phyloP scores from a whole-genome alignment of 2,329 filamentous ascomycete genomes.

The Paraphaeosphaeria minitans region DNA sequence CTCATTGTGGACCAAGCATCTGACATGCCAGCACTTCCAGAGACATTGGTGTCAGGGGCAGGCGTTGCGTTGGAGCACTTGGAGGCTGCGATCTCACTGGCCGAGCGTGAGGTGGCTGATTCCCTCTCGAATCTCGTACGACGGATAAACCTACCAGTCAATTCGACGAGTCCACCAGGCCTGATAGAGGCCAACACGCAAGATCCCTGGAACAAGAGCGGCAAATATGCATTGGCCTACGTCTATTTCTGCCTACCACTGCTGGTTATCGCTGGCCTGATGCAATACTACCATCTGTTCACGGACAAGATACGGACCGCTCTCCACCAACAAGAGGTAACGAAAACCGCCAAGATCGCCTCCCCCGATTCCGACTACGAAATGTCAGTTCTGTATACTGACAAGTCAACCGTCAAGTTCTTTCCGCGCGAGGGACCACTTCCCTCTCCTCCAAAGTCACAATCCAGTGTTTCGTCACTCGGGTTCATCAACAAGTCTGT shows the following conservation, averaged over 20 bases:
- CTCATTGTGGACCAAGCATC: slow-evolving; percentile 17
- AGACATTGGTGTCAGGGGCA: slow-evolving; percentile 34
- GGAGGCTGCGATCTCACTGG: slow-evolving; percentile 31
- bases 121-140: slow-evolving; percentile 37
- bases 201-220: slow-evolving; percentile 81
- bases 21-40: slow-evolving; percentile 43
- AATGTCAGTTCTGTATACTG: slow-evolving; percentile 62
- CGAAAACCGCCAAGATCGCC: slow-evolving; percentile 65
- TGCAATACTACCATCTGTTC: slow-evolving; percentile 86
- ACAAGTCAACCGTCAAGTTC: slow-evolving; percentile 72
- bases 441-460: slow-evolving; percentile 63
- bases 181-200: slow-evolving; percentile 61
- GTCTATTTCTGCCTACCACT: slow-evolving; percentile 84
- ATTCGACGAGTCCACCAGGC: slow-evolving; percentile 59
- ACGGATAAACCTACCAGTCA: slow-evolving; percentile 62
- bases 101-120: slow-evolving; percentile 35
- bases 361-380: slow-evolving; percentile 66
- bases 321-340: slow-evolving; percentile 81
- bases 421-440: slow-evolving; percentile 70
- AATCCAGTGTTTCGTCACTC: slow-evolving; percentile 77
- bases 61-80: slow-evolving; percentile 38
- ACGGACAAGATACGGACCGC: slow-evolving; percentile 92
- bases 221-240: slow-evolving; percentile 86
- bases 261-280: slow-evolving; percentile 67
- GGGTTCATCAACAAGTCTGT: slow-evolving; percentile 76